phyloP scores from a whole-genome alignment of 106 monocot species.

The Agapanthus africanus region DNA sequence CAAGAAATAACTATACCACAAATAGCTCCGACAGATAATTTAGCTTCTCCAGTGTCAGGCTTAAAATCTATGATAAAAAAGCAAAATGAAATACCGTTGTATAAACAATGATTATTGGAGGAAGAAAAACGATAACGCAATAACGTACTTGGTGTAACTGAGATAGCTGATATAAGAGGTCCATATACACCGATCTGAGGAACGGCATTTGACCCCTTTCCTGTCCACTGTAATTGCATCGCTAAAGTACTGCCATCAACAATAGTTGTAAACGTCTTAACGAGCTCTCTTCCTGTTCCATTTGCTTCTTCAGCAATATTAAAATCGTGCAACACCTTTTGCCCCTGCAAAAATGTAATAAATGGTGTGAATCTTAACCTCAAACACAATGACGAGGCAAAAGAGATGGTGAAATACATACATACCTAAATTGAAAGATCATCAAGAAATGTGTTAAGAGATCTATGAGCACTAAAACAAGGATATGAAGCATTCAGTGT shows the following conservation, averaged over 20 bases:
- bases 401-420: not conserved
- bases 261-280: constrained; percentile 16
- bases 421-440: not conserved
- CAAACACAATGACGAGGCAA: not conserved
- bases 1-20: constrained; percentile 18
- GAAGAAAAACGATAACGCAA: not conserved
- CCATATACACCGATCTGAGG: constrained; percentile 26
- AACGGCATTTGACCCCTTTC: constrained; percentile 31
- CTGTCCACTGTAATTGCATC: constrained; percentile 44
- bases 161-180: constrained; percentile 43
- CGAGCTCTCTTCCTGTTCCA: constrained; percentile 17
- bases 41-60: constrained; percentile 9
- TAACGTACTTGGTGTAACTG: constrained; percentile 29
- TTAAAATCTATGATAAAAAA: constrained; percentile 5
- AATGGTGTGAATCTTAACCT: not conserved
- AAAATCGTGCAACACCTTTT: constrained; percentile 33
- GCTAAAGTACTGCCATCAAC: constrained; percentile 25
- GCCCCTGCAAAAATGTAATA: constrained; percentile 22
- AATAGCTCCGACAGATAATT: constrained; percentile 18
- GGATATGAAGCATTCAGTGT: too few species aligned
- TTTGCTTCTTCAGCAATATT: constrained; percentile 32
- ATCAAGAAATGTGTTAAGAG: not conserved
- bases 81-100: not conserved
- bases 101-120: not conserved
- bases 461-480: too few species aligned